Percentiles rank a stretch among this genome's conserved stretches.
These are phyloP conservation scores for Dryadomyces quercivorus DNA, from an alignment of 2,329 filamentous ascomycete genomes.

Conservation along the genomic window DNA sequence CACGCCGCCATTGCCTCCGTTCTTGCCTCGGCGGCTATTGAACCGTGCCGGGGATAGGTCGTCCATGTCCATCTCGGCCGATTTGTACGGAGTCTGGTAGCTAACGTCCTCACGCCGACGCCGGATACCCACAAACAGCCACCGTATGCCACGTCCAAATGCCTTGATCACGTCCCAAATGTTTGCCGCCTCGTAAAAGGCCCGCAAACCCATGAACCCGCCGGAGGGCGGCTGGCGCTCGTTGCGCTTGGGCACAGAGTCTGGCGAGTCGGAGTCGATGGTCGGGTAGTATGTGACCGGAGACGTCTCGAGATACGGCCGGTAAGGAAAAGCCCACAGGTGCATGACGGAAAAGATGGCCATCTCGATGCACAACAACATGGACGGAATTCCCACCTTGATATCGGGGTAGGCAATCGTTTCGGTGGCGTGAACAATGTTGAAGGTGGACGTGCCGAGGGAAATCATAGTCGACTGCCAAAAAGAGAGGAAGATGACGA, in stretches of 20 bases:
- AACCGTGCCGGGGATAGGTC: slow-evolving; percentile 16
- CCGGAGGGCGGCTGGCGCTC: slow-evolving; percentile 42
- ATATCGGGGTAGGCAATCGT: slow-evolving; percentile 61
- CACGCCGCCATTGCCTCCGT: background rate
- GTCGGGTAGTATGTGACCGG: slow-evolving; percentile 34
- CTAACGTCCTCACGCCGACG: slow-evolving; percentile 40
- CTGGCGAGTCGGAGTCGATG: slow-evolving; percentile 27
- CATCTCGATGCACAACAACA: slow-evolving; percentile 78
- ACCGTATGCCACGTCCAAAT: slow-evolving; percentile 62
- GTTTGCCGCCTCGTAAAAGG: slow-evolving; percentile 62
- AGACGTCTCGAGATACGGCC: slow-evolving; percentile 44
- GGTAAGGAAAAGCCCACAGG: slow-evolving; percentile 71
- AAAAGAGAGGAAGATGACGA: slow-evolving; percentile 84
- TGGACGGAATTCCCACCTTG: slow-evolving; percentile 66
- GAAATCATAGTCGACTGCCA: slow-evolving; percentile 57
- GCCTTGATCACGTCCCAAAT: slow-evolving; percentile 76
- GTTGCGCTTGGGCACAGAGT: slow-evolving; percentile 29
- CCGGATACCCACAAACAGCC: slow-evolving; percentile 66
- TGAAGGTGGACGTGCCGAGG: slow-evolving; percentile 42
- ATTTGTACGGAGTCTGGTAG: slow-evolving; percentile 24
- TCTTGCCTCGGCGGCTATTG: background rate
- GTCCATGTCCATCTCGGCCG: slow-evolving; percentile 22
- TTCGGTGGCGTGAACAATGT: slow-evolving; percentile 47
- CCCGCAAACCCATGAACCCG: slow-evolving; percentile 51
- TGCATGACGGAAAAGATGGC: slow-evolving; percentile 66